Conservation (phyloP, 768 basidiomycete genomes). For the Postia placenta region DNA sequence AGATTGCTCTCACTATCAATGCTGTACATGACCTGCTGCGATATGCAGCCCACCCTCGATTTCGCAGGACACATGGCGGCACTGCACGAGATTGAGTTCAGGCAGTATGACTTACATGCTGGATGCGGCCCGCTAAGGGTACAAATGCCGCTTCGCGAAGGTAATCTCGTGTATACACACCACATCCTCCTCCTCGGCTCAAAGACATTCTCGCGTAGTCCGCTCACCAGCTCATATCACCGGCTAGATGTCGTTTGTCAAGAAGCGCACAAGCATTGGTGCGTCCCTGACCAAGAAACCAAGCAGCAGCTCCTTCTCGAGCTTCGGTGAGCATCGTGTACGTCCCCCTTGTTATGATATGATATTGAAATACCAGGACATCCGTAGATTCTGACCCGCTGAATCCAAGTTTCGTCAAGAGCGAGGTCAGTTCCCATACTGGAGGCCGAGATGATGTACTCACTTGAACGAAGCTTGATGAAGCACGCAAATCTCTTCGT, state of each 20-base stretch:
- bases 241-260: not conserved
- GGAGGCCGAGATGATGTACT: not conserved
- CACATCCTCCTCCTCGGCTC: no score
- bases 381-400: not conserved
- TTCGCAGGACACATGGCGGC: no score
- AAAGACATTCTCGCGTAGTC: no score
- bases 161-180: no score
- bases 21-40: no score
- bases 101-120: no score
- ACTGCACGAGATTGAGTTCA: no score
- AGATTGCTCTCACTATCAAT: no score
- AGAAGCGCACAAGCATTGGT: not conserved
- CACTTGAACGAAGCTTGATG: not conserved
- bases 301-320: not conserved
- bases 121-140: no score
- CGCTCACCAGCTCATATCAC: not conserved
- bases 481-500: not conserved
- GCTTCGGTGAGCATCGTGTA: not conserved
- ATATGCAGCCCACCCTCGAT: no score
- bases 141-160: no score
- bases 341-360: not conserved
- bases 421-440: not conserved
- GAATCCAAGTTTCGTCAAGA: not conserved
- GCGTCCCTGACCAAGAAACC: not conserved
- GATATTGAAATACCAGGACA: no score